Percentiles rank a stretch among this genome's conserved stretches.
Evolutionary conservation across 1,284 basidiomycete genomes (phyloP).

Genomic region (Ceratobasidium sp.): DNA sequence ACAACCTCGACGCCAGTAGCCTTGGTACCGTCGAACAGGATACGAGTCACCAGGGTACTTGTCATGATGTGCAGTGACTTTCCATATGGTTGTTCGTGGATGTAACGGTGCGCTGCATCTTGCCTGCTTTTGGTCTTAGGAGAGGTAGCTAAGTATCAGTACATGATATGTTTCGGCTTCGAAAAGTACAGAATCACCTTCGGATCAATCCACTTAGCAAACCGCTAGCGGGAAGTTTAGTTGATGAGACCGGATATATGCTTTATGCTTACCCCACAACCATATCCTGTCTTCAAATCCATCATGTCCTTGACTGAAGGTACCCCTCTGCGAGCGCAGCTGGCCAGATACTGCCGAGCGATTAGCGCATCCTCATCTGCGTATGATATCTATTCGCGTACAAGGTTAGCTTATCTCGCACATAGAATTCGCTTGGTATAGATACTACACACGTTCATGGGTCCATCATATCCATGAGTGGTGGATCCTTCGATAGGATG

Average conservation of each 20-base stretch:
- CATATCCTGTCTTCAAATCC: constrained; percentile 7
- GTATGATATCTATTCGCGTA: constrained; percentile 15
- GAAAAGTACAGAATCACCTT: background rate
- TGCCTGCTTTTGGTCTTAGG: background rate
- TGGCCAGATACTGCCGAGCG: constrained; percentile 1
- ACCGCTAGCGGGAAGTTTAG: background rate
- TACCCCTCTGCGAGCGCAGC: background rate
- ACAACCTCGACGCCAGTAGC: constrained; percentile 11
- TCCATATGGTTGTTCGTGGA: background rate
- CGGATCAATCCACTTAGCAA: constrained; percentile 1
- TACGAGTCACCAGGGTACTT: constrained; percentile 1
- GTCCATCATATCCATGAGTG: constrained; percentile 15
- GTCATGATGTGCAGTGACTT: background rate
- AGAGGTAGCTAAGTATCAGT: background rate
- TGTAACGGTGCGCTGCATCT: constrained; percentile 9
- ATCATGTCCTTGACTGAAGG: constrained; percentile 5
- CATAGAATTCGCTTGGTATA: background rate
- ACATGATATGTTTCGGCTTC: too few species aligned
- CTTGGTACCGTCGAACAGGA: constrained; percentile 18
- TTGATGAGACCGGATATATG: background rate
- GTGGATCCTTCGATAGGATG: background rate
- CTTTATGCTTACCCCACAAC: background rate
- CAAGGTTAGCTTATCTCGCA: background rate
- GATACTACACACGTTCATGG: background rate
- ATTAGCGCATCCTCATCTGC: background rate